phyloP scores from a whole-genome alignment of 148 eudicot genomes.

The Arctostaphylos glauca region DNA sequence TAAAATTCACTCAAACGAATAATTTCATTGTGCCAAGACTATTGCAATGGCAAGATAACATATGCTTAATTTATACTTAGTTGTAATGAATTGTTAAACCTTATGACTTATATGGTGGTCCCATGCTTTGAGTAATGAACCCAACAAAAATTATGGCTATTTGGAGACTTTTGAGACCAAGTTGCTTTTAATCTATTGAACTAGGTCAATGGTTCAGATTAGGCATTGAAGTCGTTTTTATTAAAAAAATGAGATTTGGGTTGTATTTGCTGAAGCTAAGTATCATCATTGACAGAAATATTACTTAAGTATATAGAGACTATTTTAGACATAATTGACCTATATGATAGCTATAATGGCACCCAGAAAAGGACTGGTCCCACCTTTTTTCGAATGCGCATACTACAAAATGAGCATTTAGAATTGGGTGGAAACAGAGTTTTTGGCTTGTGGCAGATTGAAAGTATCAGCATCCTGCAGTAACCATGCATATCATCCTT shows the following conservation, averaged over 20 bases:
- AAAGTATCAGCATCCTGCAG: no score
- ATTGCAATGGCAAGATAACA: background rate
- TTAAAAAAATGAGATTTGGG: conserved; percentile 12
- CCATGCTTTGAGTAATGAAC: conserved; percentile 2
- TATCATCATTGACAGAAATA: background rate
- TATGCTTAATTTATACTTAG: background rate
- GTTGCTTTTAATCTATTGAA: conserved; percentile 5
- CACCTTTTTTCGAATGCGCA: no score
- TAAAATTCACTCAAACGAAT: background rate
- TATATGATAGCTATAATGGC: background rate
- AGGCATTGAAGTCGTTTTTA: conserved; percentile 3
- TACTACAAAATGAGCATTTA: background rate
- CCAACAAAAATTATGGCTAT: background rate
- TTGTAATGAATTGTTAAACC: conserved; percentile 9
- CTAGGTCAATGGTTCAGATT: conserved; percentile 18
- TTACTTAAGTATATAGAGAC: conserved; percentile 6
- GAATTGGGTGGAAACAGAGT: no score
- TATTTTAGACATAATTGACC: background rate
- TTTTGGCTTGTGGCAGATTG: no score
- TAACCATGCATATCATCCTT: no score
- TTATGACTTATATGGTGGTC: background rate
- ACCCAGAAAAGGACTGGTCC: background rate
- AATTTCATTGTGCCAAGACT: background rate
- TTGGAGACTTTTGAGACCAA: conserved; percentile 16
- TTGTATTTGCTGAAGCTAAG: background rate